Percentiles rank a stretch among this genome's conserved stretches.
These are phyloP conservation scores for Aspergillus baeticus DNA, from an alignment of 495 filamentous ascomycete genomes.

Conservation along the genomic window DNA sequence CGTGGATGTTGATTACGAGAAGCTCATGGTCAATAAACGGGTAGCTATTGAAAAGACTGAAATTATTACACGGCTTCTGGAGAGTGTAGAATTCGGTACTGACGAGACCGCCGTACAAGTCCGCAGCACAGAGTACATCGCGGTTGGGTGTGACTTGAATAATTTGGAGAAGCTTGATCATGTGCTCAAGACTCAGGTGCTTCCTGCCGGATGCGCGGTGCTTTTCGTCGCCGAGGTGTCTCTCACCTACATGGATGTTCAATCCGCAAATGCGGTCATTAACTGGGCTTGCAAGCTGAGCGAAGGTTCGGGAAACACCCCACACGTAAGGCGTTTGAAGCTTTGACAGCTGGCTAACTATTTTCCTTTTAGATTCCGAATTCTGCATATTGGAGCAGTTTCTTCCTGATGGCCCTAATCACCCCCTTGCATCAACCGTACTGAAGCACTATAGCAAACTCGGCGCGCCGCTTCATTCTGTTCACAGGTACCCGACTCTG, in stretches of 20 bases:
- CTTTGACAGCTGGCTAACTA: neutral
- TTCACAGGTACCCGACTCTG: constrained; percentile 67
- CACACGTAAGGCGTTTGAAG: neutral
- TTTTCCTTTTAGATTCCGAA: constrained; percentile 30
- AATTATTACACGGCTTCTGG: constrained; percentile 53
- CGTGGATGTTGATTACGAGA: constrained; percentile 84
- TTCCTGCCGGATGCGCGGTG: constrained; percentile 56
- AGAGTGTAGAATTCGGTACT: constrained; percentile 43
- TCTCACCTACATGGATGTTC: constrained; percentile 82
- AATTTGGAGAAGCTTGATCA: constrained; percentile 57
- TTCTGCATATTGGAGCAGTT: constrained; percentile 93
- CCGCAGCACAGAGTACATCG: constrained; percentile 68
- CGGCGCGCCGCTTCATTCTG: constrained; percentile 69
- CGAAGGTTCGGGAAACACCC: constrained; percentile 46
- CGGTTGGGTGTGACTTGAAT: constrained; percentile 79
- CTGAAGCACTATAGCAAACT: constrained; percentile 79
- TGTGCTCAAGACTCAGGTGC: constrained; percentile 53
- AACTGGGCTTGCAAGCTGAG: constrained; percentile 64
- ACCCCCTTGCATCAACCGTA: constrained; percentile 90
- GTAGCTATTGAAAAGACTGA: constrained; percentile 59
- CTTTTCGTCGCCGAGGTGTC: constrained; percentile 89
- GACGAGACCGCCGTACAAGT: constrained; percentile 51
- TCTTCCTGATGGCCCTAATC: constrained; percentile 68
- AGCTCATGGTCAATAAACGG: constrained; percentile 74
- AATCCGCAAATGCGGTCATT: constrained; percentile 72